Base-by-base conservation (phyloP, 495 filamentous ascomycete species). In the Neurospora tetraspora region DNA sequence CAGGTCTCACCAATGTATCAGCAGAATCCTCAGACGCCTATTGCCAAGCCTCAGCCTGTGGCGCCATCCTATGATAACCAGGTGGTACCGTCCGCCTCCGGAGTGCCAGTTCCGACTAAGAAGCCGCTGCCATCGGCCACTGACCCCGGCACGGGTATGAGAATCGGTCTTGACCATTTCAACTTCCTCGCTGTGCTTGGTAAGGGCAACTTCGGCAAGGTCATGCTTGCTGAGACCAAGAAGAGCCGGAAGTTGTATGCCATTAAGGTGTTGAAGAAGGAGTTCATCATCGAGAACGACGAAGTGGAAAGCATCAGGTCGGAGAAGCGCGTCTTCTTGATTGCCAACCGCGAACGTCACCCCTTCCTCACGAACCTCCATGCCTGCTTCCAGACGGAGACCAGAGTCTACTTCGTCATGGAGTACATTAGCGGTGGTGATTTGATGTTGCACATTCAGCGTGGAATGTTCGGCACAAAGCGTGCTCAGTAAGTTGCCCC, bases 221-320 rank as follows among this genome's bases (percentile, higher is more conserved):
- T 99, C 84, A 99, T 99, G 96, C 83, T 99, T 76, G 96, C 96
- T 9, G 96, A 99, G 83, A 97, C 96, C 5, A 99, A 99, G 85
- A 88, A 89, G 59, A 87, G 90, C 31, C 93, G 94, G 80, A 91
- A 96, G 80, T 85, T 99, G 39, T 99, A 98, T 80, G 96, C 96
- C 71, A 99, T 99, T 82, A 99, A 99, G 82, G 96, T 99, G 39
- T 85, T 99, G 77, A 99, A 99, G 88, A 99, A 99, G 85, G 96
- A 99, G 76, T 99, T 99, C 81, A 99, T 99, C 79, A 99, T 99
- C 73, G 96, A 99, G 81, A 97, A 99, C 75, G 96, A 99, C 81
- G 96, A 99, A 82, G 96, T 99, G n/a, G 96, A 99, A 81, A 98
- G 96, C 83, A 97, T 92, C 43, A 91, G 94, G 78, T 98, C 96